Percentiles rank a stretch among this genome's conserved stretches.
Evolutionary conservation across 768 basidiomycete species (phyloP).

Genomic region (Amanita muscaria): DNA sequence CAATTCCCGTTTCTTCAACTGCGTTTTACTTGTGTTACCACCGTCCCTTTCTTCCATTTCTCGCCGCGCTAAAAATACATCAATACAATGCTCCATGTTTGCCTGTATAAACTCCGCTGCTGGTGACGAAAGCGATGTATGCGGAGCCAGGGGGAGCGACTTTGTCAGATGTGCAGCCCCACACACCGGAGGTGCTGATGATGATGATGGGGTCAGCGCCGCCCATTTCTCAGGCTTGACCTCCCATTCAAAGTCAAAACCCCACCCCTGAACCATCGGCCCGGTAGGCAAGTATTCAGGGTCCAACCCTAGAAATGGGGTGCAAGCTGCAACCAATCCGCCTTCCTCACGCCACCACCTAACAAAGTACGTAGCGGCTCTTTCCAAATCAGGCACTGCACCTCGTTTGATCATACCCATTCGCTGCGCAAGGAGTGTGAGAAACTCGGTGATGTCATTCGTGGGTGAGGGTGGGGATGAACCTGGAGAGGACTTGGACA

Average conservation of each 20-base stretch:
- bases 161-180: neutral
- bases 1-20: slow-evolving; percentile 50
- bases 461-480: slow-evolving; percentile 32
- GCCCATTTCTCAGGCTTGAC: slow-evolving; percentile 20
- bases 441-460: slow-evolving; percentile 53
- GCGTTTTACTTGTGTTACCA: slow-evolving; percentile 56
- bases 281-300: no score
- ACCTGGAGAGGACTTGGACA: slow-evolving; percentile 14
- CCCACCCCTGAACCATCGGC: slow-evolving; percentile 54
- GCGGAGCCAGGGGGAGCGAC: neutral
- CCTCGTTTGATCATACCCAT: slow-evolving; percentile 81
- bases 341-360: slow-evolving; percentile 83
- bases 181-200: neutral
- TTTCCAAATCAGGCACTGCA: slow-evolving; percentile 56
- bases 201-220: neutral
- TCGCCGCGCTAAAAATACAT: slow-evolving; percentile 35
- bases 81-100: slow-evolving; percentile 68
- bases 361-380: slow-evolving; percentile 77
- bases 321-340: slow-evolving; percentile 39
- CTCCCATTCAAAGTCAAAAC: slow-evolving; percentile 78
- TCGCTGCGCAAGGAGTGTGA: slow-evolving; percentile 58
- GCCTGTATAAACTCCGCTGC: slow-evolving; percentile 33
- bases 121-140: neutral
- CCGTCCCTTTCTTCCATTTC: slow-evolving; percentile 46
- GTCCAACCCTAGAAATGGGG: slow-evolving; percentile 8